phyloP scores from a whole-genome alignment of 352 stramenopile genomes.

The Phytophthora pseudosyringae region DNA sequence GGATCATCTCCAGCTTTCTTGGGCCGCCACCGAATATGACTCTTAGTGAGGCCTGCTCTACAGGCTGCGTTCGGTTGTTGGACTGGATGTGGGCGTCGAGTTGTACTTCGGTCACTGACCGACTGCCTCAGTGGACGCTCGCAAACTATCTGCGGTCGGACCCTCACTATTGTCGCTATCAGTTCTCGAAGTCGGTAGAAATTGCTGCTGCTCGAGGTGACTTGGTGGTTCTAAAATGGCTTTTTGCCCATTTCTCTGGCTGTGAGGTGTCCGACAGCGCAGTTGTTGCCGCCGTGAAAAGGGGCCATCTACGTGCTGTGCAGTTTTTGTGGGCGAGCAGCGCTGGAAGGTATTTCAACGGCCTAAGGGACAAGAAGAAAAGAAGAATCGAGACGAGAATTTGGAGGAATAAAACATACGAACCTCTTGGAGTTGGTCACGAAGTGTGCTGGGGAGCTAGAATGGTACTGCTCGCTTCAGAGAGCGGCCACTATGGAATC shows the following conservation, averaged over 20 bases:
- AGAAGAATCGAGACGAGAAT: not conserved
- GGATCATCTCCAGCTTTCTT: no score
- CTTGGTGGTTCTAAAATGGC: not conserved
- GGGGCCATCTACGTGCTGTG: not conserved
- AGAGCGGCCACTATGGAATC: not conserved
- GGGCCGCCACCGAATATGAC: no score
- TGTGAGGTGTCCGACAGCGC: not conserved
- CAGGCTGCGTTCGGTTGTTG: no score
- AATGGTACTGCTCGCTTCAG: not conserved
- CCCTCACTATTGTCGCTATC: not conserved
- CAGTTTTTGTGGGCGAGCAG: not conserved
- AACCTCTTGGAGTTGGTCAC: not conserved
- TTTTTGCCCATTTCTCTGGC: conserved; percentile 1
- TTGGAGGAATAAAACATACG: not conserved
- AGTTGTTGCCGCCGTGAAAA: not conserved
- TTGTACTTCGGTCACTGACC: no score
- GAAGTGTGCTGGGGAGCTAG: not conserved
- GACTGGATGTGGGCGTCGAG: no score
- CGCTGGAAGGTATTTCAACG: not conserved
- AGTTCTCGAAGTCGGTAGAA: not conserved
- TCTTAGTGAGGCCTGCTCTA: no score
- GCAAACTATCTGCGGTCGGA: conserved; percentile 3
- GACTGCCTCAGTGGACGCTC: not conserved
- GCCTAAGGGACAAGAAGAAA: not conserved
- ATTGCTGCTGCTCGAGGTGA: not conserved